A percentile compares a stretch with the other conserved stretches of the same genome.
These are phyloP conservation scores for Dryas alaskensis DNA, from an alignment of 306 rosid species.

Conservation along the genomic window DNA sequence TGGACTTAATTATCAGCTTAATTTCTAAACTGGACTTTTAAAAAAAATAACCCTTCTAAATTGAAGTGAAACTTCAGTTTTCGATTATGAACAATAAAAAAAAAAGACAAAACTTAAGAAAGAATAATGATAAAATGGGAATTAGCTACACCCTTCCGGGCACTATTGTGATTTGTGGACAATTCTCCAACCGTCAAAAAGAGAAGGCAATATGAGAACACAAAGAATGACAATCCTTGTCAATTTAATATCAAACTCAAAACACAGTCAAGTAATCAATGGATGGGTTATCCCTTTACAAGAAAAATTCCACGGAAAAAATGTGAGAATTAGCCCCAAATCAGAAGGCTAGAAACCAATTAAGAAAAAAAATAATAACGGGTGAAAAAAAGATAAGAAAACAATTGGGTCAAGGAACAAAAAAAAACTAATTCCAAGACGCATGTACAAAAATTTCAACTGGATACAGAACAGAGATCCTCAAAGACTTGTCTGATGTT, in stretches of 20 bases:
- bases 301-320: constrained; percentile 45
- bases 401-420: constrained; percentile 71
- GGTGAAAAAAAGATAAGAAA: constrained; percentile 28
- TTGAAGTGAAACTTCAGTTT: too few relatives aligned
- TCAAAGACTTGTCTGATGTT: constrained; percentile 96
- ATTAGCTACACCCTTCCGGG: too few relatives aligned
- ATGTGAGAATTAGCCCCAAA: constrained; percentile 64
- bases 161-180: too few relatives aligned
- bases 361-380: constrained; percentile 36
- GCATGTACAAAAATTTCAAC: constrained; percentile 74
- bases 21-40: too few relatives aligned
- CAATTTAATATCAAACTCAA: constrained; percentile 57
- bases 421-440: constrained; percentile 73
- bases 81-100: too few relatives aligned
- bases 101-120: too few relatives aligned
- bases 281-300: constrained; percentile 76
- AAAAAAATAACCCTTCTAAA: too few relatives aligned
- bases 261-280: constrained; percentile 62
- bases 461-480: constrained; percentile 69
- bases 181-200: too few relatives aligned
- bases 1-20: too few relatives aligned
- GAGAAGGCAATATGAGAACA: not conserved
- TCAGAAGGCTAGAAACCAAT: constrained; percentile 60
- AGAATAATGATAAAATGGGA: too few relatives aligned
- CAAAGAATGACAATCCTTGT: constrained; percentile 25